A percentile compares a stretch with the other conserved stretches of the same genome.
Evolutionary conservation across 2,329 filamentous ascomycete genomes (phyloP).

Genomic region (Colletotrichum tamarilloi): DNA sequence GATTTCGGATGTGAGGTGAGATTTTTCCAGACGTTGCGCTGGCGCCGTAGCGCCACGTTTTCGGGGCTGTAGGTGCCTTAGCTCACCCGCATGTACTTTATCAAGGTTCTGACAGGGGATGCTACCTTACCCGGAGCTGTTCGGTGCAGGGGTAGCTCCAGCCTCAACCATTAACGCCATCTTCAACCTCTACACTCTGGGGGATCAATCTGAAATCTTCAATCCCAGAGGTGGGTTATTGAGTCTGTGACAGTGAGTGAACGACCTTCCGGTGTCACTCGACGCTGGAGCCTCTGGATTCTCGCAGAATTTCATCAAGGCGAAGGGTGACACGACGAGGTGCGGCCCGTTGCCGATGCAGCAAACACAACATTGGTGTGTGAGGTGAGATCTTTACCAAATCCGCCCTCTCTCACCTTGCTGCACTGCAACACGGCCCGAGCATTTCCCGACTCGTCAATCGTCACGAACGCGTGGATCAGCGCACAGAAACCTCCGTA

Average conservation of each 20-base stretch:
- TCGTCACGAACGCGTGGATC: background rate
- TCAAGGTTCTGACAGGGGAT: constrained; percentile 23
- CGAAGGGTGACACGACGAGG: background rate
- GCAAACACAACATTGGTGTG: background rate
- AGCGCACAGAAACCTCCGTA: background rate
- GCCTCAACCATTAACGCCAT: background rate
- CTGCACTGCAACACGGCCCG: background rate
- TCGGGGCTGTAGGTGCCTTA: background rate
- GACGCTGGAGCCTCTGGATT: background rate
- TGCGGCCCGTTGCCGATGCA: background rate
- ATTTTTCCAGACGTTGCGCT: background rate
- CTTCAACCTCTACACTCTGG: background rate
- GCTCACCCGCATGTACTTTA: background rate
- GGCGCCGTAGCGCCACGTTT: background rate
- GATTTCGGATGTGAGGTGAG: background rate
- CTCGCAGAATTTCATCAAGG: background rate
- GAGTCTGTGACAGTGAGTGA: background rate
- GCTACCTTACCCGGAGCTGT: no score
- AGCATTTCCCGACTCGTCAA: background rate
- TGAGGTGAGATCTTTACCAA: background rate
- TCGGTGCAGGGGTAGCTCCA: background rate
- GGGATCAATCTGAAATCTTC: background rate
- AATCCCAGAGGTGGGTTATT: background rate
- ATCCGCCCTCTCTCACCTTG: background rate
- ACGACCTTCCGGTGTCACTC: background rate